Conservation (phyloP, 202 grass and related monocot species). For the Musa balbisiana region DNA sequence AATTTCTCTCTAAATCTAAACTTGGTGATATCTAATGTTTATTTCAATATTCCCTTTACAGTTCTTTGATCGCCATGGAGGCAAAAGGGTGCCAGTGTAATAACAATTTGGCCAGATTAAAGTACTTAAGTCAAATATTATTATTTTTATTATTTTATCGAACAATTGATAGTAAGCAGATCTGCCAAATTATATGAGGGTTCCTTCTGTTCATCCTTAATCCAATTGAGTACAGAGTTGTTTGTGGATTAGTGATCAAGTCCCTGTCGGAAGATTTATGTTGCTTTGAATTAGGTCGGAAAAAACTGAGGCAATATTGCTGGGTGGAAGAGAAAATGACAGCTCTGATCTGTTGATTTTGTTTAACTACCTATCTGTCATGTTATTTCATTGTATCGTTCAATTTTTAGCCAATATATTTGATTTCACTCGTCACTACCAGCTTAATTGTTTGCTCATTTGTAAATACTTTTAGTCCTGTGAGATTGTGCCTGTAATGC, state of each 20-base stretch:
- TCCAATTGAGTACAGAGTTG: too few species aligned
- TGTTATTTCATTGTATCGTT: not conserved
- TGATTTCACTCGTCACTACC: not conserved
- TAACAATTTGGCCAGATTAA: not conserved
- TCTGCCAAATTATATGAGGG: not conserved
- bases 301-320: not conserved
- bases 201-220: too few species aligned
- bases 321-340: too few species aligned
- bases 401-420: not conserved
- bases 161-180: not conserved
- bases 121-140: not conserved
- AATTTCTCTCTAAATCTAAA: not conserved
- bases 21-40: not conserved
- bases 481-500: too few species aligned
- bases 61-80: slow-evolving; percentile 59
- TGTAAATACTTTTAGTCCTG: too few species aligned
- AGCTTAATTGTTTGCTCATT: not conserved
- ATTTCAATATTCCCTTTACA: slow-evolving; percentile 11
- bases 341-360: too few species aligned
- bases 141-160: not conserved
- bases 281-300: not conserved
- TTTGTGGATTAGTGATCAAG: too few species aligned
- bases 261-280: not conserved
- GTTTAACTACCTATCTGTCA: not conserved
- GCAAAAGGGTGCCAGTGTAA: slow-evolving; percentile 58